These are phyloP conservation scores for Favolaschia claudopus DNA, from an alignment of 768 basidiomycete species.

Conservation along the genomic window DNA sequence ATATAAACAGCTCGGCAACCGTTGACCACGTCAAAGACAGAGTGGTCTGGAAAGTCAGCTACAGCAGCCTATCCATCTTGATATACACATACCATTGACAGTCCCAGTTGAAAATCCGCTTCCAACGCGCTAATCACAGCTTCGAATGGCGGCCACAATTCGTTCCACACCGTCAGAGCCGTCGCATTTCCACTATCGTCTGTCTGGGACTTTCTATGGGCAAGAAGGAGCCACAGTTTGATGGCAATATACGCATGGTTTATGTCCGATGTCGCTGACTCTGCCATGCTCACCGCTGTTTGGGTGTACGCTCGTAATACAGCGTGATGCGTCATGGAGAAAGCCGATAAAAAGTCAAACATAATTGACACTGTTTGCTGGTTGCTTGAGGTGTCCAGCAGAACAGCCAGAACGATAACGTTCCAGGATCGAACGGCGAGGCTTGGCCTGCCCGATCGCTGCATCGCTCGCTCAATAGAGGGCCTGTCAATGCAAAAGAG, in stretches of 20 bases:
- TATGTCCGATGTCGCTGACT: constrained; percentile 61
- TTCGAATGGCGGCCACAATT: constrained; percentile 78
- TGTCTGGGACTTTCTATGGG: constrained; percentile 43
- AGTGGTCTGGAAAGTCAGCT: constrained; percentile 51
- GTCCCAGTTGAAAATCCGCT: constrained; percentile 50
- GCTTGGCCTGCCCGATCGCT: constrained; percentile 45
- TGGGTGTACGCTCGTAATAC: constrained; percentile 52
- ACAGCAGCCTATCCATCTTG: not conserved
- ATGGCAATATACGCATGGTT: constrained; percentile 74
- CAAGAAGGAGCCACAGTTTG: constrained; percentile 75
- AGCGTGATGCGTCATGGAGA: constrained; percentile 54
- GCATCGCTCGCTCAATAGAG: no score
- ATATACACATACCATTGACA: constrained; percentile 45
- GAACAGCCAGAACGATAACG: constrained; percentile 60
- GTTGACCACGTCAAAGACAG: constrained; percentile 64
- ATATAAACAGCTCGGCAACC: constrained; percentile 70
- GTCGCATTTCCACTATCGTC: constrained; percentile 39
- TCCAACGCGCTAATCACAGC: constrained; percentile 58
- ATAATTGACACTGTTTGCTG: constrained; percentile 52
- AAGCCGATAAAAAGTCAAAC: constrained; percentile 58
- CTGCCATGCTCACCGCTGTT: constrained; percentile 44
- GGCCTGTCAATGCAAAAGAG: no score
- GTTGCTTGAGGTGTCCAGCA: constrained; percentile 48
- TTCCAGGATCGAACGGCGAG: constrained; percentile 71
- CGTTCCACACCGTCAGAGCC: constrained; percentile 69